Evolutionary conservation across 345 rosid species (phyloP).

Genomic region (Eucalyptus tenuipes): DNA sequence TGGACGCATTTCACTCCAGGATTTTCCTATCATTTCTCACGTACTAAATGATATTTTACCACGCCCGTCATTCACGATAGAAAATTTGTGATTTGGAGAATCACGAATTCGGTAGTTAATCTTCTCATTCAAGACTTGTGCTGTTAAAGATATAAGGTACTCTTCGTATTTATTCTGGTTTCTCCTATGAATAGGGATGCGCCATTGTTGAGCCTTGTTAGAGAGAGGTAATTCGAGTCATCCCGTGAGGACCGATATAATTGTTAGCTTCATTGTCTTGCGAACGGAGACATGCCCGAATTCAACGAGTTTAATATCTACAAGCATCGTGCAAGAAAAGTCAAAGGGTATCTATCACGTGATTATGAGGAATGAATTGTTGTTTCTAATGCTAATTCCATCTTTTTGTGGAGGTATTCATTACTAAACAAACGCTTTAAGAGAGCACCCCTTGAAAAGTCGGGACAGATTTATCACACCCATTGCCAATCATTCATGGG

Average conservation of each 20-base stretch:
- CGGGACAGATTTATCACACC: background rate
- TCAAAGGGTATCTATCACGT: background rate
- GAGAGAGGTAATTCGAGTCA: background rate
- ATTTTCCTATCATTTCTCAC: rapidly evolving
- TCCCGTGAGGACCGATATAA: background rate
- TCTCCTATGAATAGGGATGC: background rate
- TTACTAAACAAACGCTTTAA: background rate
- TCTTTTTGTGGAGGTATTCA: background rate
- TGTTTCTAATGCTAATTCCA: background rate
- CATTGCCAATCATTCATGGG: background rate
- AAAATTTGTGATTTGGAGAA: background rate
- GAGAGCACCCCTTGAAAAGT: background rate
- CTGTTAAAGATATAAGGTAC: background rate
- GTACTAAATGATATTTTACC: background rate
- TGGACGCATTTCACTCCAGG: background rate
- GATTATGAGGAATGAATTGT: background rate
- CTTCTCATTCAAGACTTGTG: background rate
- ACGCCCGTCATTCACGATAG: background rate
- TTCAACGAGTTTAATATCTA: background rate
- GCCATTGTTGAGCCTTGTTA: background rate
- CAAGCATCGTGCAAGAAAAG: background rate
- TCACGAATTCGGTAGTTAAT: background rate
- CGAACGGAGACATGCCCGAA: background rate
- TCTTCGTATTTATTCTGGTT: background rate
- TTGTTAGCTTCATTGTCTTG: background rate